Evolutionary conservation across 2,329 filamentous ascomycete genomes (phyloP), one percentile per base, ranked within the genome.

Genomic region (Phialophora verrucosa): DNA sequence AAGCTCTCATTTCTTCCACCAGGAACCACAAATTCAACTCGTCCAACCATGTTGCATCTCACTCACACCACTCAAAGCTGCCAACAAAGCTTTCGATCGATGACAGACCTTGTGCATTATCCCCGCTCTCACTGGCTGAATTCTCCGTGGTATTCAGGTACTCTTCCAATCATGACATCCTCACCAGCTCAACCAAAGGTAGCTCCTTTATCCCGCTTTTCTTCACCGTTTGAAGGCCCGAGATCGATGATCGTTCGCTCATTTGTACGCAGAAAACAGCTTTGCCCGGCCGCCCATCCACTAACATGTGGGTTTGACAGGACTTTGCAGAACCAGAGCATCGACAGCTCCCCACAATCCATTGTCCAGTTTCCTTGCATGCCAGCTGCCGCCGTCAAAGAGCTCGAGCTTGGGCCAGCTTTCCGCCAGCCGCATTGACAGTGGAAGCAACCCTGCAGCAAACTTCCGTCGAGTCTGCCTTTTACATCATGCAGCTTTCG

Each of bases 391-490:
- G 14, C 25, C 14, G 53, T 42, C 25, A 35, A 35, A 53, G 54
- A 67, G 65, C 65, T 67, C 61, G 59, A 64, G 54, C 54, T 51
- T 44, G 55, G 29, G 53, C 66, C 62, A 68, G 50, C 58, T 38
- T n/a, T 62, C 57, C 58, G 35, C 60, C 65, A 62, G 31, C 55
- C 31, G 38, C 20, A n/a, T 44, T 14, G 50, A 56, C 44, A 27
- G 32, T 42, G 25, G 20, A 55, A 61, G 42, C 14, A 58, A 42
- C 6, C 17, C 31, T 58, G 14, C 14, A 27, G 14, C 20, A 53
- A 12, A n/a, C 49, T 20, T n/a, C 20, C 11, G 3, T 51, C 20
- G 20, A 6, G 25, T 35, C 53, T 17, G 53, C 27, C 25, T n/a
- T n/a, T 35, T 27, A 29, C 3, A 56, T 31, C 53, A 56, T 56